Evolutionary conservation across 2,329 filamentous ascomycete species (phyloP), one percentile per base, ranked within the genome.

Genomic region (Incumbomyces lentus): DNA sequence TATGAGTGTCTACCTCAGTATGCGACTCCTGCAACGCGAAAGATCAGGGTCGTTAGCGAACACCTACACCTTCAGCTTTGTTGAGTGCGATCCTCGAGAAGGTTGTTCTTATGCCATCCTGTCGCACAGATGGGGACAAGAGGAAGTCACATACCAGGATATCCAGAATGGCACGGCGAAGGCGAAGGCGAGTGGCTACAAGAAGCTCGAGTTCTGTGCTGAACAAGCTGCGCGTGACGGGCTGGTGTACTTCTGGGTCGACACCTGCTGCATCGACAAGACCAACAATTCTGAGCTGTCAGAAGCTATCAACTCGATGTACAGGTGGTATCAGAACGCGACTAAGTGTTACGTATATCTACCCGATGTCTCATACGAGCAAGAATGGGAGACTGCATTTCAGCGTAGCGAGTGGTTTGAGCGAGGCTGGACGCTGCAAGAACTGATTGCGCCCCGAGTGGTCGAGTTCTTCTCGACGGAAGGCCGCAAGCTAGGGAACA

Each of bases 231-330:
- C n/a, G 11, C 32, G 16, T 5, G 49, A 49, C 19, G 42, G 35
- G 2, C 17, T 52, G 29, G 50, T 58, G 42, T 49, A 60, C 34
- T 60, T 59, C 2, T 58, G 56, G 56, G 47, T 58, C 2, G 56
- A 58, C 33, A 58, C 54, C 13, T 59, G 56, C 32, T 57, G 57
- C 47, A 59, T 59, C 33, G 44, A 59, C 43, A 58, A 57, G 43
- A 26, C 33, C n/a, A 58, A 48, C 42, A 53, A 47, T 30, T 49
- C 51, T 8, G 55, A 58, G 43, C 48, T 59, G 12, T 47, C 44
- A n/a, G 54, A 58, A 35, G 40, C 54, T 7, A 55, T 56, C 49
- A 55, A 49, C 32, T 56, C 51, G 13, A 55, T 55, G 54, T 57
- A 48, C 40, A 40, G 44, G 6, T 60, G 56, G 58, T 60, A 60